Percentiles rank a stretch among this genome's conserved stretches.
phyloP scores from a whole-genome alignment of 176 grass and related monocot genomes.

The Dendrocalamus sinicus region DNA sequence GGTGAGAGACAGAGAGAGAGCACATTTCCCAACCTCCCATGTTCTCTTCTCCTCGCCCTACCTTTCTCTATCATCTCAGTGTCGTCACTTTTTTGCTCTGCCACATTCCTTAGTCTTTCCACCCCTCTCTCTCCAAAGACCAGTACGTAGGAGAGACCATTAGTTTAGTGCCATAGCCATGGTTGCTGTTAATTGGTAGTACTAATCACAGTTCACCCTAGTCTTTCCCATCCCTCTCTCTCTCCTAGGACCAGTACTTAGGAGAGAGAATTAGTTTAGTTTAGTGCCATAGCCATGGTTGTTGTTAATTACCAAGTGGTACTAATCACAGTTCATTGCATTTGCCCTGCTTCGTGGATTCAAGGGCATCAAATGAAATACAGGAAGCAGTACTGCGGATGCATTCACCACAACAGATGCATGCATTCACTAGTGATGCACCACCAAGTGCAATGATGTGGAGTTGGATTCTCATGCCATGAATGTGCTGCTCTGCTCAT shows the following conservation, averaged over 20 bases:
- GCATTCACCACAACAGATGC: background rate
- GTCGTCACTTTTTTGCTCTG: slow-evolving; percentile 25
- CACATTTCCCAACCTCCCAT: slow-evolving; percentile 47
- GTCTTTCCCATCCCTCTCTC: background rate
- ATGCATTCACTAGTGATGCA: background rate
- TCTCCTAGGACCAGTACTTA: slow-evolving; percentile 9
- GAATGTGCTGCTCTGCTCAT: background rate
- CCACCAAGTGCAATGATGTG: background rate
- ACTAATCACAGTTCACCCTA: slow-evolving; percentile 1
- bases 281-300: background rate
- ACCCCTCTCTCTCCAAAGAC: slow-evolving; percentile 11
- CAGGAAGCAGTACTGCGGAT: background rate
- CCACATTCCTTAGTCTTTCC: slow-evolving; percentile 20
- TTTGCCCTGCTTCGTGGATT: background rate
- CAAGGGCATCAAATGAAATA: background rate
- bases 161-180: background rate
- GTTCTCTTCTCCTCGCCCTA: background rate
- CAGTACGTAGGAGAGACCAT: background rate
- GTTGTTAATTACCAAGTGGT: background rate
- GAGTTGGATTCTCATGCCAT: background rate
- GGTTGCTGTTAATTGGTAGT: background rate
- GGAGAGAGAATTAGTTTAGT: background rate
- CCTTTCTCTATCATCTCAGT: background rate
- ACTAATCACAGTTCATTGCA: slow-evolving; percentile 24
- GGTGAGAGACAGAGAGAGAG: background rate